Conservation (phyloP, 345 rosid genomes). For the Schrenkiella parvula region DNA sequence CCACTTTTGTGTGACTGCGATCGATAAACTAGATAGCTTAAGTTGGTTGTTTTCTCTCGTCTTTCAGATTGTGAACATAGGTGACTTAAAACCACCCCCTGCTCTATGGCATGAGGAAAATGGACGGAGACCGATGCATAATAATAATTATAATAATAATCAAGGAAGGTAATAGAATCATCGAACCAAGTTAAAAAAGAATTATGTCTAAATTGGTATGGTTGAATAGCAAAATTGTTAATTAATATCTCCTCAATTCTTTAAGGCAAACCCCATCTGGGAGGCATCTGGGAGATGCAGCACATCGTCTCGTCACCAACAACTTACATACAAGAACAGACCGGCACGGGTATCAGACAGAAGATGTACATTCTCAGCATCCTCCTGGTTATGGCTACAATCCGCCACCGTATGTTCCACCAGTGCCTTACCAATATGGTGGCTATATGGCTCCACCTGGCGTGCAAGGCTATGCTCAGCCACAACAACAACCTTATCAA, state of each 20-base stretch:
- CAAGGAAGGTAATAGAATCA: constrained; percentile 30
- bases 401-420: constrained; percentile 29
- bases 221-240: not conserved
- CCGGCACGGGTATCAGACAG: constrained; percentile 29
- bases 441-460: constrained; percentile 25
- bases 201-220: not conserved
- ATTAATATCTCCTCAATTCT: not conserved
- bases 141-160: constrained; percentile 32
- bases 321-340: constrained; percentile 56
- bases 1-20: not conserved
- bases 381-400: constrained; percentile 35
- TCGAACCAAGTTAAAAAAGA: not conserved
- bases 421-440: constrained; percentile 27
- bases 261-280: constrained; percentile 70
- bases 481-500: constrained; percentile 21
- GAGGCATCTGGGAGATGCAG: constrained; percentile 74
- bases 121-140: constrained; percentile 61
- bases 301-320: constrained; percentile 68
- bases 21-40: not conserved
- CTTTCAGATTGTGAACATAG: constrained; percentile 52
- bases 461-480: constrained; percentile 28
- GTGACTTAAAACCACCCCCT: constrained; percentile 73
- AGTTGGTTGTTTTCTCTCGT: not conserved
- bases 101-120: constrained; percentile 88
- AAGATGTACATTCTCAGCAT: constrained; percentile 32